Percentiles rank a stretch among this genome's conserved stretches.
These are phyloP conservation scores for Ambrosia artemisiifolia DNA, from an alignment of 129 eudicot species.

Conservation along the genomic window DNA sequence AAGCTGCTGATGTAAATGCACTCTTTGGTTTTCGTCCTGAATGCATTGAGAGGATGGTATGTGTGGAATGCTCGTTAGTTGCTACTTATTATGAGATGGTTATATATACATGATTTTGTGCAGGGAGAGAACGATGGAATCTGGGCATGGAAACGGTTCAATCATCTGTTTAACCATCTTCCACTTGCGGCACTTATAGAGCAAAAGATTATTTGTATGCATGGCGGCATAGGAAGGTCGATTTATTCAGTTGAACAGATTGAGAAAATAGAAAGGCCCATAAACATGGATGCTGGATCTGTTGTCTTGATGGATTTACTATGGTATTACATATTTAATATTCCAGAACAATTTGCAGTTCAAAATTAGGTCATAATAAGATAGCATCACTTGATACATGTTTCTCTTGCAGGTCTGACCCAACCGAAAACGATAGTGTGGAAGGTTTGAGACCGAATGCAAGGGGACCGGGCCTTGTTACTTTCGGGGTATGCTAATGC, in stretches of 20 bases:
- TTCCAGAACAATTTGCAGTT: background rate
- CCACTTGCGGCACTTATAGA: conserved; percentile 95
- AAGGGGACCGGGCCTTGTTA: conserved; percentile 91
- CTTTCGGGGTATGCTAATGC: conserved; percentile 72
- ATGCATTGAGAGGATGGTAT: conserved; percentile 97
- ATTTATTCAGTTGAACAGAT: conserved; percentile 90
- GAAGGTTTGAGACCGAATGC: conserved; percentile 98
- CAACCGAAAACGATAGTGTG: conserved; percentile 96
- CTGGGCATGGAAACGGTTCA: conserved; percentile 97
- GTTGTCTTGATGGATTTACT: conserved; percentile 85
- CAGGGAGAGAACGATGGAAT: conserved; percentile 98
- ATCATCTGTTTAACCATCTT: conserved; percentile 82
- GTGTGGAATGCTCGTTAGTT: background rate
- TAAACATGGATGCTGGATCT: conserved; percentile 99
- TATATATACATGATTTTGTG: conserved; percentile 16
- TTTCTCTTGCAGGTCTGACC: conserved; percentile 75
- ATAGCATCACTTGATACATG: conserved; percentile 2
- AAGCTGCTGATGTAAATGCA: conserved; percentile 97
- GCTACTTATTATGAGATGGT: background rate
- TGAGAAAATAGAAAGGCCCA: conserved; percentile 92
- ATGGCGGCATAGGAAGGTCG: conserved; percentile 99
- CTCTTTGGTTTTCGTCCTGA: conserved; percentile 97
- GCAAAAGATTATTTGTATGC: conserved; percentile 92
- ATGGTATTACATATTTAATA: conserved; percentile 47
- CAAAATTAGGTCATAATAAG: background rate